Evolutionary conservation across 2,329 filamentous ascomycete species (phyloP), one percentile per base, ranked within the genome.

Genomic region (Ceratocystis variospora): DNA sequence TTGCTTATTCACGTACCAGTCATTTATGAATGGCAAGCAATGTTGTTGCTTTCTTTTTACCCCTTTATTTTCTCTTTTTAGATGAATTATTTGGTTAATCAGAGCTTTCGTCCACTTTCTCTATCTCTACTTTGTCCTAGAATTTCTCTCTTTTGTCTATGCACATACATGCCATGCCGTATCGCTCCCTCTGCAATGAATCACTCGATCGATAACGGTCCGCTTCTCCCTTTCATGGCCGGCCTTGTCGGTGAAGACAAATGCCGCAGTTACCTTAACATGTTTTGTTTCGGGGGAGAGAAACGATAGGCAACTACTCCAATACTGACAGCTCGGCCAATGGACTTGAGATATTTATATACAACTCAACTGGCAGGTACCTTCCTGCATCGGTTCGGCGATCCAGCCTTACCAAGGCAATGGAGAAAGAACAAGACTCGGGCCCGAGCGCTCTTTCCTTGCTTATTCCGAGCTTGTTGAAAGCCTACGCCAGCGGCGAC

Each of bases 201-300:
- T 41, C 10, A 1, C 10, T 5, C 37, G 37, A 41, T 15, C 10
- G 37, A 41, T 41, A 41, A 41, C 3, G 37, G 55, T 7, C 12
- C 28, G 22, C 22, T 19, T 25, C 15, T 59, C 55, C 17, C 55
- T n/a, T 59, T 19, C 33, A 37, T 31, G 33, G 28, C 33, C 55
- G 55, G 15, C 33, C 8, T n/a, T 33, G 55, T 59, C 55, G 55
- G 55, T 59, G 55, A 59, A 59, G 28, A 59, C 55, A 59, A 59
- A 59, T 59, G 7, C 15, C 55, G 55, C 55, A 59, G 55, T 59
- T 59, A 17, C 55, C 15, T 17, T 59, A n/a, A 3, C 3, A n/a
- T 31, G 28, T 33, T 17, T 57, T 31, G 28, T 33, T 17, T 57
- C 28, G 22, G 25, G 5, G 28, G 15, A 22, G 5, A n/a, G 12